A percentile compares a stretch with the other conserved stretches of the same genome.
Evolutionary conservation across 257 asterid genomes (phyloP).

Genomic region (Capsicum rhomboideum): DNA sequence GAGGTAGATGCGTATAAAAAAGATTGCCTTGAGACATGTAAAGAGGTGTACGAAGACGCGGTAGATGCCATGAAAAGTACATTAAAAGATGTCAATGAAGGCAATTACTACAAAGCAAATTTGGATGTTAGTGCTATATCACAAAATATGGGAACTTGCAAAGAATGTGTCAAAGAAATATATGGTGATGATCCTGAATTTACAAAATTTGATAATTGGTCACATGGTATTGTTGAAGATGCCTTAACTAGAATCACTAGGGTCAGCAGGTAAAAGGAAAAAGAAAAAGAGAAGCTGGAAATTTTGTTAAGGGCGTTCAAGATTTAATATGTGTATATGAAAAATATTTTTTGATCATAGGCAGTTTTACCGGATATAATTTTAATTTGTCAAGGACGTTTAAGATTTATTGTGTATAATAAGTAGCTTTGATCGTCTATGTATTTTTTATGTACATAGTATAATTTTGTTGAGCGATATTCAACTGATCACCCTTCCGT

Average conservation of each 20-base stretch:
- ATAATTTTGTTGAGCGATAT: too few species aligned
- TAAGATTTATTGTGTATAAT: too few species aligned
- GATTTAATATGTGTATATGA: not conserved
- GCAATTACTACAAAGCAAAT: slow-evolving; percentile 25
- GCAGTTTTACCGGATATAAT: too few species aligned
- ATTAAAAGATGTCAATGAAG: slow-evolving; percentile 12
- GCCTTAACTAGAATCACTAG: not conserved
- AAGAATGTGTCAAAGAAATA: not conserved
- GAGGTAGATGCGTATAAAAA: not conserved
- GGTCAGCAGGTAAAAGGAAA: not conserved
- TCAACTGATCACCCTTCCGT: too few species aligned
- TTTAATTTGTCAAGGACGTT: too few species aligned
- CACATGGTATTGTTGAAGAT: not conserved
- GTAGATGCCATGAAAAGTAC: slow-evolving; percentile 19
- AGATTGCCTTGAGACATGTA: slow-evolving; percentile 14
- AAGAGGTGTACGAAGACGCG: slow-evolving; percentile 21
- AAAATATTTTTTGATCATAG: too few species aligned
- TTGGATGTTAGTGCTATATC: slow-evolving; percentile 20
- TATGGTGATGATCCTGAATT: not conserved
- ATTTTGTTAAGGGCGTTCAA: not conserved
- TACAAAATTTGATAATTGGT: not conserved
- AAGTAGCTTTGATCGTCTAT: too few species aligned
- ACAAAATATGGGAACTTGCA: not conserved
- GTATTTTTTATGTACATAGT: too few species aligned
- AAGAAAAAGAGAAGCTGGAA: too few species aligned